Evolutionary conservation across 768 basidiomycete species (phyloP), one percentile per base, ranked within the genome.

Genomic region (Mycena maculata): DNA sequence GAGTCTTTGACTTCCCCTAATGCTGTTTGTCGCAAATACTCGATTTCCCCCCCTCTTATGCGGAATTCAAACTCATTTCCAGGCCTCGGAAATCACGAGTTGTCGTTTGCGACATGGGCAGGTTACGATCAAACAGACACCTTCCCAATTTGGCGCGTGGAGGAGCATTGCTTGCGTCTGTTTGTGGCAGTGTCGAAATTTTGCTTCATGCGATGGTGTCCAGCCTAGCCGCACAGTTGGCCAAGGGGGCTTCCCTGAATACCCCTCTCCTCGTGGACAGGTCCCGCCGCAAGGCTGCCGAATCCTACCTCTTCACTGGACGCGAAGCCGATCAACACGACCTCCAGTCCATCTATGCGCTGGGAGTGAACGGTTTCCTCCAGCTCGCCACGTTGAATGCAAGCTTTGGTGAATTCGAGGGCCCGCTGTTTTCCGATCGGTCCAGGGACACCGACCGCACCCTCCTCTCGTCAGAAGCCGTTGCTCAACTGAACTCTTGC

Each of bases 261-360:
- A 82, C 90, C 36, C 78, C 87, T 28, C 83, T 95, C 38, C 85
- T 96, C 10, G 83, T 88, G 72, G 88, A 91, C 73, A 81, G 87
- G 55, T 82, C 87, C 48, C 86, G 86, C 70, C 87, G 88, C 77
- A 92, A 85, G 78, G 82, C 80, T 18, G 78, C 87, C 0, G 88
- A 91, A 75, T 96, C 95, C 0, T 98, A 98, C 81, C 87, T 99
- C 38, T 98, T 97, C 78, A 88, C 92, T 16, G 88, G 91, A 42
- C 85, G 86, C 64, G 92, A 93, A 53, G 95, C 95, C 11, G 90
- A 93, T 72, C 82, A 88, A 63, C 92, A 98, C 76, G 96, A 99
- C 78, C 82, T 98, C 63, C 91, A 97, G 75, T 86, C 94, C 8
- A 87, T 99, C 58, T 87, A 92, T 74, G 90, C 94, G 0, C 85